These are phyloP conservation scores for Geotrichum restrictum DNA, from an alignment of 1,139 yeast genomes.

Conservation along the genomic window DNA sequence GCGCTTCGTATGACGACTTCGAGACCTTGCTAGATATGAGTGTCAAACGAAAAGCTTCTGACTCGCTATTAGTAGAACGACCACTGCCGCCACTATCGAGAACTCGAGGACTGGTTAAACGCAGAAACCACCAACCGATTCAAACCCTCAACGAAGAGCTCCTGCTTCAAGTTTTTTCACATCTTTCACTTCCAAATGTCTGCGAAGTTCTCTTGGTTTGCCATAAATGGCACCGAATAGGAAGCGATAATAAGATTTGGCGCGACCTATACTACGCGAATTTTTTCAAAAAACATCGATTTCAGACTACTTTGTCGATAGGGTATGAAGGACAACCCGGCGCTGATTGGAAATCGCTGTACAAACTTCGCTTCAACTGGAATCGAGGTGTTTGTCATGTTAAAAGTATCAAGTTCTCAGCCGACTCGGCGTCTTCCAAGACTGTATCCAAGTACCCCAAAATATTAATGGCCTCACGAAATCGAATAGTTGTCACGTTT, in stretches of 20 bases:
- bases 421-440: not conserved
- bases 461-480: conserved; percentile 17
- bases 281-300: conserved; percentile 12
- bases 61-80: not conserved
- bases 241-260: conserved; percentile 22
- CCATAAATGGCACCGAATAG: conserved; percentile 18
- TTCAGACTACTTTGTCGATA: conserved; percentile 9
- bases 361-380: conserved; percentile 20
- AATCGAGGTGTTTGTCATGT: conserved; percentile 16
- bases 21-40: conserved; percentile 10
- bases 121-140: not conserved
- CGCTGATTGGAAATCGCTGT: conserved; percentile 19
- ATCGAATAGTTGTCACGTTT: conserved; percentile 16
- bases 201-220: conserved; percentile 12
- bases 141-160: conserved; percentile 18
- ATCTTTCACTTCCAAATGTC: conserved; percentile 11
- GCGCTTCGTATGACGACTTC: not conserved
- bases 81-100: conserved; percentile 8
- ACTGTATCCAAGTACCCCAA: not conserved
- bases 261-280: conserved; percentile 15
- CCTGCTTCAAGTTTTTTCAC: conserved; percentile 13
- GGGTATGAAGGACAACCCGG: conserved; percentile 9
- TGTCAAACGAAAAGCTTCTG: conserved; percentile 16
- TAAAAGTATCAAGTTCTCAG: conserved; percentile 2
- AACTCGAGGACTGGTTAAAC: not conserved